Percentiles rank a stretch among this genome's conserved stretches.
These are phyloP conservation scores for Ilyonectria sp. DNA, from an alignment of 2,329 filamentous ascomycete genomes.

Conservation along the genomic window DNA sequence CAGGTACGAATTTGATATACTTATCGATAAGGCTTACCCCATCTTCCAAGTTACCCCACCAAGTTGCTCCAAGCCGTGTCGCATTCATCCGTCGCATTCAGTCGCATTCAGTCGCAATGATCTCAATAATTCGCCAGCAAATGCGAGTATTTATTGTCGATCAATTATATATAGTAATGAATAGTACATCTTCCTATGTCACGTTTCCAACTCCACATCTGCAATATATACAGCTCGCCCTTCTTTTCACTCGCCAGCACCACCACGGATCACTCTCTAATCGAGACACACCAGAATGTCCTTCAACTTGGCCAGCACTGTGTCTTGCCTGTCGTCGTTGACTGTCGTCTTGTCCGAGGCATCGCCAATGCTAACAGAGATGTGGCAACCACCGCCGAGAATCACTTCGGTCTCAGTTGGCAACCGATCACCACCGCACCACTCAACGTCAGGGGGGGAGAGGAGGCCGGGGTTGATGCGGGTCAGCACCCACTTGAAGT, in stretches of 20 bases:
- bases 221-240: slow-evolving; percentile 15
- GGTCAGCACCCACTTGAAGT: slow-evolving; percentile 76
- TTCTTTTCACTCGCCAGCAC: background rate
- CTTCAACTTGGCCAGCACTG: slow-evolving; percentile 52
- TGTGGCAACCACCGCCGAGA: slow-evolving; percentile 68
- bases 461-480: slow-evolving; percentile 72
- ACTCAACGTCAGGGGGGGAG: slow-evolving; percentile 68
- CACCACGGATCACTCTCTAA: slow-evolving; percentile 4
- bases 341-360: slow-evolving; percentile 72
- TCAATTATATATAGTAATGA: background rate
- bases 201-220: background rate
- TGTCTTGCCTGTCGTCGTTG: slow-evolving; percentile 49
- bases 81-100: background rate
- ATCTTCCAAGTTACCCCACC: background rate
- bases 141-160: too few relatives aligned
- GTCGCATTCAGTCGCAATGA: too few relatives aligned
- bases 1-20: slow-evolving; percentile 32
- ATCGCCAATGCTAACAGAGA: slow-evolving; percentile 74
- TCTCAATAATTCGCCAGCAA: too few relatives aligned
- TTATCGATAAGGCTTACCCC: slow-evolving; percentile 45
- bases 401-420: slow-evolving; percentile 72
- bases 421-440: slow-evolving; percentile 69
- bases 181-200: background rate
- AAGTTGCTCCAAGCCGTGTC: background rate
- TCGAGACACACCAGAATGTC: slow-evolving; percentile 50